Evolutionary conservation across 805 yeast genomes (phyloP), one percentile per base, ranked within the genome.

Genomic region (Kuraishia hungarica): DNA sequence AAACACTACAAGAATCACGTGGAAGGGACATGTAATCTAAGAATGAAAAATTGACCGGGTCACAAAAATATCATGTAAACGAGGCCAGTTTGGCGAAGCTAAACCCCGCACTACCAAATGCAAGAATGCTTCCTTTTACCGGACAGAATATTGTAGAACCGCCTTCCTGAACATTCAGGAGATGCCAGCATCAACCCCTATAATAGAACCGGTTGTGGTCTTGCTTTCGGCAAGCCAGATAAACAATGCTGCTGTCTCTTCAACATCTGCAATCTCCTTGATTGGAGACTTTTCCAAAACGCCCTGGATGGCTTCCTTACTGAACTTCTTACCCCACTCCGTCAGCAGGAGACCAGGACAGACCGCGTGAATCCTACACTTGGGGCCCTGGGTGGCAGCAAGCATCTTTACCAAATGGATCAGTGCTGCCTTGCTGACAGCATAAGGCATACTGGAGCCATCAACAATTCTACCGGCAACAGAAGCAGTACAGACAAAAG

Each of bases 381-480:
- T 23, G 50, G 53, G 35, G 2, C 53, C 53, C 43, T 52, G 53
- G 11, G 53, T 52, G 39, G 46, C 46, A 2, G 53, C 53, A 22
- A 52, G 53, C 19, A 52, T n/a, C n/a, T 46, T 39, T 22, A 52
- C 53, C 35, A 52, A 22, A 21, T 52, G 53, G 39, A 43, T 52
- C 24, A 52, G 50, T 20, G 50, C 53, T 10, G 53, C 50, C 39
- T 52, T 52, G 23, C 39, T 43, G 17, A 68, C 73, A 7, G 72
- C 65, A 59, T 72, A 72, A 11, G 77, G 72, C 51, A 60, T 71
- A 66, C 63, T 65, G 21, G 66, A 62, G 13, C 67, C 70, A 58
- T 56, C 66, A 60, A 49, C 59, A 24, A 57, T 58, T 43, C 67
- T 53, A 6, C 72, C 72, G 17, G 70, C 70, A 22, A 66, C 60